Percentiles rank a stretch among this genome's conserved stretches.
Conservation (phyloP, 768 basidiomycete genomes). For the Mrakia hoshinonis region DNA sequence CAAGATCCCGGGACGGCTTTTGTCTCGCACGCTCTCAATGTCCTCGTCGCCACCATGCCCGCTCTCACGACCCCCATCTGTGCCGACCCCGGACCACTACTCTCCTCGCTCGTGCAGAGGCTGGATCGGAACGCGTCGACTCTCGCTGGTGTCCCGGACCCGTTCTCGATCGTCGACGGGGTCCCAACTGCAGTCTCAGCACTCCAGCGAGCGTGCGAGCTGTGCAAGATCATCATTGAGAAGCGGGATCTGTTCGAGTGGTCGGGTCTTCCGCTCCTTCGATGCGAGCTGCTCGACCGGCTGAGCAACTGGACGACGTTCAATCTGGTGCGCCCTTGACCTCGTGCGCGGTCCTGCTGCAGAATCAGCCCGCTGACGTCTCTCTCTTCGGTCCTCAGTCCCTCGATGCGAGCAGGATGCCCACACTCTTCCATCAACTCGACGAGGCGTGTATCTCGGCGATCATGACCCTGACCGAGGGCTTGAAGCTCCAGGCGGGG, state of each 20-base stretch:
- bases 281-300: background rate
- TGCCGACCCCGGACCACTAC: background rate
- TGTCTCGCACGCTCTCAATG: background rate
- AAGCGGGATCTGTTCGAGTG: slow-evolving; percentile 1
- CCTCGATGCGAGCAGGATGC: background rate
- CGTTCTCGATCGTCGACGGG: background rate
- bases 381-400: background rate
- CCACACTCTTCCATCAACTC: background rate
- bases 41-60: slow-evolving; percentile 9
- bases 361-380: background rate
- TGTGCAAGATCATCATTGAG: slow-evolving; percentile 5
- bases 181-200: background rate
- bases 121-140: slow-evolving; percentile 6
- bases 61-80: background rate
- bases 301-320: background rate
- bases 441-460: slow-evolving; percentile 7
- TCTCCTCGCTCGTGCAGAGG: background rate
- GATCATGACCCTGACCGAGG: background rate
- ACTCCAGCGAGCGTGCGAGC: slow-evolving; percentile 1
- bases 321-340: background rate
- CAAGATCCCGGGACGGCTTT: background rate
- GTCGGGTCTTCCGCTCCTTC: background rate
- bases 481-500: background rate
- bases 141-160: background rate
- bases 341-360: background rate